Evolutionary conservation across 495 filamentous ascomycete genomes (phyloP).

Genomic region (Hypomontagnella submonticulosa): DNA sequence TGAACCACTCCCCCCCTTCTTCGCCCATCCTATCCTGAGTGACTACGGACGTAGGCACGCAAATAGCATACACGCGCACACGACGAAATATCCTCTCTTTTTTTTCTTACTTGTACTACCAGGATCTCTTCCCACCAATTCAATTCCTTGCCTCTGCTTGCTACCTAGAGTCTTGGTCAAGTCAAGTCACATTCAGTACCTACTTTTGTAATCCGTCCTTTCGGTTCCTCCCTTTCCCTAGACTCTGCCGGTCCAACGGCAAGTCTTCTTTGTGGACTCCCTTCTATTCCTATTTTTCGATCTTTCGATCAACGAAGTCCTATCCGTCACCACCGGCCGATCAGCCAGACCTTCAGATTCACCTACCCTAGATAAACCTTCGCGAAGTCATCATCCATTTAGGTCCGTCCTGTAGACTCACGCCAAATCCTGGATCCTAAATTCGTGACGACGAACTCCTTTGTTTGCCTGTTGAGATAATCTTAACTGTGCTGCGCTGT

Average conservation of each 20-base stretch:
- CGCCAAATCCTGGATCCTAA: slow-evolving; percentile 16
- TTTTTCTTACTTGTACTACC: slow-evolving; percentile 31
- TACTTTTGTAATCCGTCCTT: slow-evolving; percentile 31
- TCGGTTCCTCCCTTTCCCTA: slow-evolving; percentile 6
- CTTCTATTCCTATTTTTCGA: slow-evolving; percentile 2
- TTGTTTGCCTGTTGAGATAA: slow-evolving; percentile 33
- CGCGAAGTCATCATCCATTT: not conserved
- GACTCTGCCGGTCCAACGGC: slow-evolving; percentile 13
- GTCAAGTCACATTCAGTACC: no score
- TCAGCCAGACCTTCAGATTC: not conserved
- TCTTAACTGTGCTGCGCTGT: slow-evolving; percentile 24
- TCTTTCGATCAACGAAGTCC: slow-evolving; percentile 10
- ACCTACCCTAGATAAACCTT: not conserved
- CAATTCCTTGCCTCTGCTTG: not conserved
- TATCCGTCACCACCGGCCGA: slow-evolving; percentile 5
- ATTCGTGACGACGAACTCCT: slow-evolving; percentile 26
- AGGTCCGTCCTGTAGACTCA: slow-evolving; percentile 8
- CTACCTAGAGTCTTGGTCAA: not conserved
- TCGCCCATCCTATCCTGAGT: slow-evolving; percentile 23
- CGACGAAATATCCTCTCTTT: slow-evolving; percentile 32
- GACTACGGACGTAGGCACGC: slow-evolving; percentile 23
- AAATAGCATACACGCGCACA: slow-evolving; percentile 15
- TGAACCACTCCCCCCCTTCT: slow-evolving; percentile 30
- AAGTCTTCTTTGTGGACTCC: slow-evolving; percentile 11
- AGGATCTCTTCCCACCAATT: slow-evolving; percentile 18